Percentiles rank a stretch among this genome's conserved stretches.
phyloP scores from a whole-genome alignment of 2,329 filamentous ascomycete species.

The Esteya vermicola region DNA sequence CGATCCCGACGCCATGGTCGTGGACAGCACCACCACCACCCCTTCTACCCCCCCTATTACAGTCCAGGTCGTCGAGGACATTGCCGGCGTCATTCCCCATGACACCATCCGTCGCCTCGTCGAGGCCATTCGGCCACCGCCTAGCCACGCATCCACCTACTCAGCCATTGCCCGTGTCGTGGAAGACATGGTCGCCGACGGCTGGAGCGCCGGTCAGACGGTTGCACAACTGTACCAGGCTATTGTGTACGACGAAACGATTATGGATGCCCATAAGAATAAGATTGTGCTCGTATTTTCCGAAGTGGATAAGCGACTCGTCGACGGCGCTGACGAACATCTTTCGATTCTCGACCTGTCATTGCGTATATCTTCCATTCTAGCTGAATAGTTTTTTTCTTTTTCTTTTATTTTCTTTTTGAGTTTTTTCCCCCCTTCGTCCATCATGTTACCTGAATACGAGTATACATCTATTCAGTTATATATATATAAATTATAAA shows the following conservation, averaged over 20 bases:
- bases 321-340: conserved; percentile 93
- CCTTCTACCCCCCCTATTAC: conserved; percentile 57
- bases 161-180: conserved; percentile 63
- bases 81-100: conserved; percentile 84
- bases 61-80: conserved; percentile 74
- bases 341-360: conserved; percentile 76
- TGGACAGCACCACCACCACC: too few species aligned
- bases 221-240: conserved; percentile 68
- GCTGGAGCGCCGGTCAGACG: conserved; percentile 89
- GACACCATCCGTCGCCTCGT: conserved; percentile 56
- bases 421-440: too few species aligned
- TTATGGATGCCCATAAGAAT: conserved; percentile 78
- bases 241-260: conserved; percentile 69
- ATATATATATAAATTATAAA: too few species aligned
- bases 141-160: conserved; percentile 45
- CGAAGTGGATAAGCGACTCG: conserved; percentile 82
- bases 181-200: conserved; percentile 85
- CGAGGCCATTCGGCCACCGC: conserved; percentile 55
- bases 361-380: conserved; percentile 63
- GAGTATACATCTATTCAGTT: too few species aligned
- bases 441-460: too few species aligned
- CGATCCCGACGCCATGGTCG: conserved; percentile 46
- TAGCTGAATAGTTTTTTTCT: conserved; percentile 36
- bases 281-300: conserved; percentile 82
- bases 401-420: too few species aligned